These are phyloP conservation scores for Penicillium arizonense DNA, from an alignment of 495 filamentous ascomycete genomes.

Conservation along the genomic window DNA sequence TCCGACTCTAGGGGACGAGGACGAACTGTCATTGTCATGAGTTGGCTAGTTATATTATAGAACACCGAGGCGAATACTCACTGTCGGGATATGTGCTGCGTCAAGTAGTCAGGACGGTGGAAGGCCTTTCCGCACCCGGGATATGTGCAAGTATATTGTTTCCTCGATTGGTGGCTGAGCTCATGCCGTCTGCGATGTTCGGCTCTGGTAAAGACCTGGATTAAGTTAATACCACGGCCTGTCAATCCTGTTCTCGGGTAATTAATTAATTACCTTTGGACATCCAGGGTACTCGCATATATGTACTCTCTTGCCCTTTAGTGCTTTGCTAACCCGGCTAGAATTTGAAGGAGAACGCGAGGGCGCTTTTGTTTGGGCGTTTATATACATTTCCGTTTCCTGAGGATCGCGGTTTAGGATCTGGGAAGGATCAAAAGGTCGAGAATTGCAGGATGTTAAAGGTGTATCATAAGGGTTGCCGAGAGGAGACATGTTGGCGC, in stretches of 20 bases:
- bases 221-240: not conserved
- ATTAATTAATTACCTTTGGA: constrained; percentile 47
- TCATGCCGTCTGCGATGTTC: constrained; percentile 56
- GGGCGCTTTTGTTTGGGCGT: not conserved
- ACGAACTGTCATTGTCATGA: not conserved
- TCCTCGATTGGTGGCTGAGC: constrained; percentile 14
- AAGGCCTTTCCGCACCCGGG: constrained; percentile 17
- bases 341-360: constrained; percentile 15
- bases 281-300: constrained; percentile 58
- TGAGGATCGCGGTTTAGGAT: not conserved
- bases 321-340: constrained; percentile 70
- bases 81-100: constrained; percentile 16
- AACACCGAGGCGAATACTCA: not conserved
- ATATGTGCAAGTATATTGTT: constrained; percentile 9
- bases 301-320: constrained; percentile 75
- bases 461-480: not conserved
- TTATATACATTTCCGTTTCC: not conserved
- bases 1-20: not conserved
- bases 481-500: not conserved
- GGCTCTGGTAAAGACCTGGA: constrained; percentile 73
- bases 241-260: not conserved
- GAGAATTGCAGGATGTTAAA: not conserved
- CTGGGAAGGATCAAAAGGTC: not conserved
- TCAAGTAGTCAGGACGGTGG: constrained; percentile 20
- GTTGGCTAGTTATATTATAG: not conserved